Base-by-base conservation (phyloP, 2,329 filamentous ascomycete genomes). In the Sporothrix mexicana region DNA sequence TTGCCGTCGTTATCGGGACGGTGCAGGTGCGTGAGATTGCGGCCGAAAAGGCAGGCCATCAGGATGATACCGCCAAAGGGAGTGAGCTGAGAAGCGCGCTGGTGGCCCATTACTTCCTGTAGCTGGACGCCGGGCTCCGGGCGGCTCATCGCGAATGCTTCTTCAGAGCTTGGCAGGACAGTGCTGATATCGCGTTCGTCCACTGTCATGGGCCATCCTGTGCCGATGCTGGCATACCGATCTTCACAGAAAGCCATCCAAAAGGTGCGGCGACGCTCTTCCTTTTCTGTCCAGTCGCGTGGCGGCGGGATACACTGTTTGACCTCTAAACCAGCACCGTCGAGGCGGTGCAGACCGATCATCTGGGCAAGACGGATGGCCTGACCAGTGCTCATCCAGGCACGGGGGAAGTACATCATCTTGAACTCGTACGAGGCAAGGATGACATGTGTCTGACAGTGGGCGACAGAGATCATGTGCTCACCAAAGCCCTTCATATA, bases 371-470 rank as follows among this genome's bases (percentile, higher is more conserved):
- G 82, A 69, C 95, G 88, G n/a, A 92, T 89, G 4, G 92, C 92
- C 74, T 93, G 87, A 25, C 95, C 96, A 2, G 93, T 92, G 77
- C 93, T 98, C 83, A 97, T 90, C 96, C 96, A 98, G 0, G 96
- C 96, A 76, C 96, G 87, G 0, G 96, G 95, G 77, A 98, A 98
- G 80, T 94, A 97, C 93, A 98, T 97, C 87, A 93, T 92, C 83
- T 95, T 97, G 85, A 98, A 98, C 81, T 99, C 96, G 78, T 97
- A 98, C 0, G 88, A 90, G 6, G 91, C 89, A 66, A 97, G 86
- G 23, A 98, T 84, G 36, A 90, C 85, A 87, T 97, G 97, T 0
- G 93, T 90, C 80, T 99, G 96, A 69, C 92, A 93, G 80, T 97
- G 93, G 17, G 92, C 91, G 43, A 98, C 85, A 1, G 92, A 95